Conservation (phyloP, 306 rosid species). For the Glycine tomentella region DNA sequence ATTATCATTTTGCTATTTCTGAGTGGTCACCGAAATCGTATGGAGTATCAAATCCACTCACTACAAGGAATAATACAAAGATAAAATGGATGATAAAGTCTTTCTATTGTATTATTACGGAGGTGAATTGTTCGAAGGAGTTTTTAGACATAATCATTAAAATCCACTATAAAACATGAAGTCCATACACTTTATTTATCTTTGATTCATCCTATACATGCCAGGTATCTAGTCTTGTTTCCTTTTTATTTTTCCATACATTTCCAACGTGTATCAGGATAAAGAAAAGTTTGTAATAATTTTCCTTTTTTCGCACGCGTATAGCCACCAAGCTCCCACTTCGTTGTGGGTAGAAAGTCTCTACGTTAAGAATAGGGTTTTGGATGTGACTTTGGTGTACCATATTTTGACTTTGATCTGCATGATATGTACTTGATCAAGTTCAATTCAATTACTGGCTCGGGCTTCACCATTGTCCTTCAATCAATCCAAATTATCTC, state of each 20-base stretch:
- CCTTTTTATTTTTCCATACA: not conserved
- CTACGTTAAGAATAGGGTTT: conserved; percentile 36
- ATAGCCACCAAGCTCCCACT: conserved; percentile 50
- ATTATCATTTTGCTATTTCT: not conserved
- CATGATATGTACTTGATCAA: conserved; percentile 16
- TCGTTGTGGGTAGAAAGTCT: conserved; percentile 34
- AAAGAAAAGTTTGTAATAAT: conserved; percentile 35
- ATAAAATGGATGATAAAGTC: conserved; percentile 10
- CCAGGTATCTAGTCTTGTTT: conserved; percentile 37
- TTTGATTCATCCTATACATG: conserved; percentile 25
- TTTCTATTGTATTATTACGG: conserved; percentile 21
- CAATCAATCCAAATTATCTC: not conserved
- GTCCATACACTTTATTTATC: not conserved
- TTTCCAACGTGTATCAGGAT: conserved; percentile 34
- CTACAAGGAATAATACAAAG: not conserved
- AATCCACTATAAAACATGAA: conserved; percentile 37
- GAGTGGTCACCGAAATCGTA: too few relatives aligned
- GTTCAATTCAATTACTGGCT: not conserved
- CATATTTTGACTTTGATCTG: conserved; percentile 39
- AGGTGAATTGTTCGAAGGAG: conserved; percentile 27
- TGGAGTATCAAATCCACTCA: conserved; percentile 3
- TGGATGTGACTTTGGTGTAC: conserved; percentile 48
- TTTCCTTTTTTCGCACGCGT: conserved; percentile 44
- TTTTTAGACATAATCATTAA: conserved; percentile 50
- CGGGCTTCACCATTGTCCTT: not conserved